Percentiles rank a stretch among this genome's conserved stretches.
Conservation (phyloP, 1,284 basidiomycete species). For the Fomitopsis betulina region DNA sequence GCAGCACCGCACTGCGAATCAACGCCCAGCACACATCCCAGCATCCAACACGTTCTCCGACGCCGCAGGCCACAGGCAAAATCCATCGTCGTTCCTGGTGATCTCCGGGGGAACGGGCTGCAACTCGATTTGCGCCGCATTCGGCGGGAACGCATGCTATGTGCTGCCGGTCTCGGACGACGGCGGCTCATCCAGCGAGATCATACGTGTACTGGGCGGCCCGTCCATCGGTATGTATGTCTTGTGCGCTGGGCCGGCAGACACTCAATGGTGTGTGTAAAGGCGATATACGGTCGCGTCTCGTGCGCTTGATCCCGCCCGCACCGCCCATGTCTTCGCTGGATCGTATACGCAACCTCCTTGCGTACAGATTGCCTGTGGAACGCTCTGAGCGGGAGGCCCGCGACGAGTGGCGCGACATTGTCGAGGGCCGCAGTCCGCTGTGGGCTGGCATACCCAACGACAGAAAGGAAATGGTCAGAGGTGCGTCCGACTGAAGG, state of each 20-base stretch:
- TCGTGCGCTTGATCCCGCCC: conserved; percentile 76
- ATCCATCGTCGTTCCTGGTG: conserved; percentile 47
- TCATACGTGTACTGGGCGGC: conserved; percentile 78
- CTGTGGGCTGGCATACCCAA: conserved; percentile 89
- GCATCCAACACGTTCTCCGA: conserved; percentile 2
- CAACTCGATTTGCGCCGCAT: conserved; percentile 75
- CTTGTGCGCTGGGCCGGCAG: background rate
- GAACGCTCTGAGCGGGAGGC: conserved; percentile 68
- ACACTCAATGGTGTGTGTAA: background rate
- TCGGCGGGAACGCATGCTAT: conserved; percentile 59
- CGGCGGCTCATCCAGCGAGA: conserved; percentile 82
- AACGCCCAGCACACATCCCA: conserved; percentile 2
- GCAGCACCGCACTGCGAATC: conserved; percentile 26
- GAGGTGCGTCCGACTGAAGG: conserved; percentile 44
- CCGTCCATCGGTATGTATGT: conserved; percentile 67
- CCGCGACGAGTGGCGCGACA: conserved; percentile 87
- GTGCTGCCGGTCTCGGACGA: conserved; percentile 84
- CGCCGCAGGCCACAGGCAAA: background rate
- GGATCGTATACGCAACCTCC: conserved; percentile 68
- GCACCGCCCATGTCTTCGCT: conserved; percentile 54
- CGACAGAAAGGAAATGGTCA: conserved; percentile 89
- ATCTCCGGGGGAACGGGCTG: conserved; percentile 83
- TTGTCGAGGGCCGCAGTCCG: conserved; percentile 84
- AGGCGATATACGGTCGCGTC: conserved; percentile 82
- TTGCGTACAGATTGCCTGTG: conserved; percentile 78